These are phyloP conservation scores for Pleurozium schreberi DNA, from an alignment of 225 moss, liverwort and hornwort species.

Conservation along the genomic window DNA sequence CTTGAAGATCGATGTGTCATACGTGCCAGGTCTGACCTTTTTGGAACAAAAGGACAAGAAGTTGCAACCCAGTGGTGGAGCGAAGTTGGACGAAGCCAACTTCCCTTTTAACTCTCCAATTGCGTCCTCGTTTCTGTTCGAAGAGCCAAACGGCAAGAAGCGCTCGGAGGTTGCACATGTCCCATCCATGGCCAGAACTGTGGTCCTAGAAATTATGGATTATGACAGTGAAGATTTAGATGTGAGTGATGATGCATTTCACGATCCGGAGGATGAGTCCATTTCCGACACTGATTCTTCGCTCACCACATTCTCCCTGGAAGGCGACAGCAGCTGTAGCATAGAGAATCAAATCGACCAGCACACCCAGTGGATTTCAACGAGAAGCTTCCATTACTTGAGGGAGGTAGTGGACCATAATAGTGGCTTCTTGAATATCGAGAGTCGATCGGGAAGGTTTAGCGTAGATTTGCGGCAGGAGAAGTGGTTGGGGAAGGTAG, in stretches of 20 bases:
- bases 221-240: constrained; percentile 1
- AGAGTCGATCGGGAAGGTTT: constrained; percentile 22
- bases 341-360: not conserved
- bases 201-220: not conserved
- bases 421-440: constrained; percentile 17
- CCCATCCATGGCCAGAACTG: not conserved
- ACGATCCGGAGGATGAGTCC: constrained; percentile 12
- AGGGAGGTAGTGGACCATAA: constrained; percentile 27
- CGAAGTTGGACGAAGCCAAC: constrained; percentile 21
- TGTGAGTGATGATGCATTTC: constrained; percentile 1
- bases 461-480: constrained; percentile 32
- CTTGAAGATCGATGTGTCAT: constrained; percentile 11
- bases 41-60: not conserved
- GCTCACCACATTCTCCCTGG: constrained; percentile 14
- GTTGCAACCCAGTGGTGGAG: not conserved
- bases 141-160: not conserved
- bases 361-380: constrained; percentile 20
- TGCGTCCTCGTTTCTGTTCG: constrained; percentile 27
- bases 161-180: not conserved
- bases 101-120: constrained; percentile 37
- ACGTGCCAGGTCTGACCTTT: not conserved
- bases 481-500: constrained; percentile 4
- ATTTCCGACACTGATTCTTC: constrained; percentile 24
- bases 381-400: constrained; percentile 22
- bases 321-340: not conserved